A percentile compares a stretch with the other conserved stretches of the same genome.
These are phyloP conservation scores for Apiotrichum montevideense DNA, from an alignment of 1,284 basidiomycete genomes.

Conservation along the genomic window DNA sequence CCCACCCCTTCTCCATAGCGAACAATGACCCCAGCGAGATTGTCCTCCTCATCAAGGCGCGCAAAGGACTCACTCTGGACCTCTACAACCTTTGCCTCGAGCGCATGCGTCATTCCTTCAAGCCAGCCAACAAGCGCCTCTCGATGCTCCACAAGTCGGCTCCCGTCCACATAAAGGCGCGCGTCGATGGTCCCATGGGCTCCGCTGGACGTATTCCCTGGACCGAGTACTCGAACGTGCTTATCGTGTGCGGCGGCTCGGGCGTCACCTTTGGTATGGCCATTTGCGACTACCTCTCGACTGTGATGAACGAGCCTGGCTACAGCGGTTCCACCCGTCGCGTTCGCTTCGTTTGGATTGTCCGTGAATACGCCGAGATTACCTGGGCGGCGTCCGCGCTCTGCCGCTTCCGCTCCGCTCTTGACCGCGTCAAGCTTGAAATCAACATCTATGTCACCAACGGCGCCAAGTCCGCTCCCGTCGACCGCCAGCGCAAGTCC, in stretches of 20 bases:
- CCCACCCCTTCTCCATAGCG: constrained; percentile 76
- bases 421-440: constrained; percentile 57
- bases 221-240: constrained; percentile 58
- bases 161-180: constrained; percentile 54
- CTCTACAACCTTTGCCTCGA: constrained; percentile 56
- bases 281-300: constrained; percentile 64
- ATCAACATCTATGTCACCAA: constrained; percentile 78
- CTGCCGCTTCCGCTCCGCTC: constrained; percentile 61
- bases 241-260: constrained; percentile 72
- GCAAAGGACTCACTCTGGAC: constrained; percentile 66
- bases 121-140: background rate
- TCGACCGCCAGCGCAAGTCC: background rate
- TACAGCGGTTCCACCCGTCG: constrained; percentile 52
- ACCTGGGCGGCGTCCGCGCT: constrained; percentile 72
- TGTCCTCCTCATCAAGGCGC: constrained; percentile 67
- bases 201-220: constrained; percentile 61
- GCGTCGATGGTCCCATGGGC: constrained; percentile 73
- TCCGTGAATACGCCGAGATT: constrained; percentile 74
- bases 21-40: constrained; percentile 62
- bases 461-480: constrained; percentile 5
- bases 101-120: constrained; percentile 34
- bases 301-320: constrained; percentile 49
- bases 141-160: constrained; percentile 10
- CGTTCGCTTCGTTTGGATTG: constrained; percentile 75
- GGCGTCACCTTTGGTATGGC: constrained; percentile 72